These are phyloP conservation scores for Chaetothyriales sp. DNA, from an alignment of 2,329 filamentous ascomycete species.

Conservation along the genomic window DNA sequence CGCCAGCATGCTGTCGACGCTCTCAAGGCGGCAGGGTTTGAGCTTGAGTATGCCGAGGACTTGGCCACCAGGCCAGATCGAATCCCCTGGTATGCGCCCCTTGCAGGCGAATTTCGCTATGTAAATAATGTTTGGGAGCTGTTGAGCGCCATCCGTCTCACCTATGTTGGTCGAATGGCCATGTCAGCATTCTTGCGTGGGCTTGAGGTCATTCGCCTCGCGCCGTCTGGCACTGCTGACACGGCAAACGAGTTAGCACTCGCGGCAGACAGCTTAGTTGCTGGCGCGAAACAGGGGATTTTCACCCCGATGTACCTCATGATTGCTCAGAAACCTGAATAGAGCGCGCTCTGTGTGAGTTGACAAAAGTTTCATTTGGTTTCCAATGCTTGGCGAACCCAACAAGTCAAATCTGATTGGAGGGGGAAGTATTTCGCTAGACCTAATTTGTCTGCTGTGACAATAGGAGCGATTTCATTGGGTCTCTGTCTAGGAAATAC, in stretches of 20 bases:
- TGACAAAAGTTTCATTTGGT: neutral
- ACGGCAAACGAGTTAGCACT: conserved; percentile 77
- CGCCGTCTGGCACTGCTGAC: conserved; percentile 80
- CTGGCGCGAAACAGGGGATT: conserved; percentile 73
- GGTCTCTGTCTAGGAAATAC: too few relatives aligned
- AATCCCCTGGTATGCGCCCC: conserved; percentile 86
- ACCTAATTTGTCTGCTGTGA: too few relatives aligned
- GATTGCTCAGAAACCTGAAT: conserved; percentile 66
- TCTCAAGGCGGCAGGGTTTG: conserved; percentile 76
- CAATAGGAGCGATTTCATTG: too few relatives aligned
- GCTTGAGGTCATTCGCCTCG: conserved; percentile 59
- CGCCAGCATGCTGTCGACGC: conserved; percentile 65
- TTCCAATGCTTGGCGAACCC: too few relatives aligned
- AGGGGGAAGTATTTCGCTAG: too few relatives aligned
- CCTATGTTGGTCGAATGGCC: conserved; percentile 58
- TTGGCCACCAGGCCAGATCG: conserved; percentile 60
- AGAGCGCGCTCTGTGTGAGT: neutral
- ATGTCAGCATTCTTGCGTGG: conserved; percentile 63
- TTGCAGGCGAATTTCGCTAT: conserved; percentile 72
- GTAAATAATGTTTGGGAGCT: conserved; percentile 59
- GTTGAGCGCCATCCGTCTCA: conserved; percentile 74
- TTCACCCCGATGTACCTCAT: conserved; percentile 99
- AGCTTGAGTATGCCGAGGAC: conserved; percentile 71
- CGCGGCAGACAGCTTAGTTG: conserved; percentile 72
- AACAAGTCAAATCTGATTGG: too few relatives aligned